Conservation (phyloP, 2,329 filamentous ascomycete genomes). For the Epichloe amarillans region DNA sequence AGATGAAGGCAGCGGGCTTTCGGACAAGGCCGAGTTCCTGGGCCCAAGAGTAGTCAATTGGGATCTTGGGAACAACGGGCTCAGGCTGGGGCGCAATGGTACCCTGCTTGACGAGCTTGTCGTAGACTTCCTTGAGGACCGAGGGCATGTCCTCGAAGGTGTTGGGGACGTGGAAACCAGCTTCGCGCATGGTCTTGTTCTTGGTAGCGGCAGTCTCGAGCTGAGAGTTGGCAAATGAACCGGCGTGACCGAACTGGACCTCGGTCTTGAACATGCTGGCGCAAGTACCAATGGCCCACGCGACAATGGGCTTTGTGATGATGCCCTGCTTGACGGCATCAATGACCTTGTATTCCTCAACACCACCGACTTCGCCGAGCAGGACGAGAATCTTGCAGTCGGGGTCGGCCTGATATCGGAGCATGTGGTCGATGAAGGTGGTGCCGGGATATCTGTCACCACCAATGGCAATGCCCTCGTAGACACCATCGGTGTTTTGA, state of each 20-base stretch:
- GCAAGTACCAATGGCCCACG: constrained; percentile 98
- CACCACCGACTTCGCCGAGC: constrained; percentile 96
- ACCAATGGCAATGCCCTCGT: constrained; percentile 98
- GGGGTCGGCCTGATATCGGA: constrained; percentile 91
- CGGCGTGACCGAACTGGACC: constrained; percentile 98
- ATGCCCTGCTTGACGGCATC: constrained; percentile 88
- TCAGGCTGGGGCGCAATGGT: constrained; percentile 77
- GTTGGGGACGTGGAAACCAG: constrained; percentile 84
- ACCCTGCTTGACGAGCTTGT: constrained; percentile 73
- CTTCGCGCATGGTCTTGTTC: constrained; percentile 94
- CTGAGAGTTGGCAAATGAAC: constrained; percentile 97
- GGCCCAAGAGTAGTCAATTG: constrained; percentile 98
- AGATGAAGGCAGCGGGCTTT: constrained; percentile 99
- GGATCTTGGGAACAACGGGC: constrained; percentile 94
- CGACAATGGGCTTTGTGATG: constrained; percentile 97
- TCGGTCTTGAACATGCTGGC: constrained; percentile 99
- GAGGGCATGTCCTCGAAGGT: constrained; percentile 92
- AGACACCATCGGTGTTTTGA: constrained; percentile 92
- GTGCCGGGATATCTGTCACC: constrained; percentile 98
- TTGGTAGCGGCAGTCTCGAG: constrained; percentile 93
- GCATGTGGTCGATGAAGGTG: constrained; percentile 97
- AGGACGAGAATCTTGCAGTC: constrained; percentile 95
- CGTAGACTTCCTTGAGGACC: constrained; percentile 68
- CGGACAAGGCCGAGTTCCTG: constrained; percentile 98
- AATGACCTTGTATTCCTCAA: constrained; percentile 99